Percentiles rank a stretch among this genome's conserved stretches.
Evolutionary conservation across 441 rosid genomes (phyloP).

Genomic region (Syzygium malaccense): DNA sequence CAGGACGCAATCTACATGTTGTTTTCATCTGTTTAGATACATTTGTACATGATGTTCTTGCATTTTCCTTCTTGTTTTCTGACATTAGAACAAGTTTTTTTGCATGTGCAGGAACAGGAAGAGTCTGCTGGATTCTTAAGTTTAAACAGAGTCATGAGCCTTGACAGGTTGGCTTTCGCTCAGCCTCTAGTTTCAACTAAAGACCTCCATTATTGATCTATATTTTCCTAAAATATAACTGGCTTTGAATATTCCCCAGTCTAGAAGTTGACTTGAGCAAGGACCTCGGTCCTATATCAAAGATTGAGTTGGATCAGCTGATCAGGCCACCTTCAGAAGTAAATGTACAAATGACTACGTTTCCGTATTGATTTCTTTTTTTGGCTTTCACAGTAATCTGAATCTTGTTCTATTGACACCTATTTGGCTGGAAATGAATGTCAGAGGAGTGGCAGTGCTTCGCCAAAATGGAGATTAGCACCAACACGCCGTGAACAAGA

Average conservation of each 20-base stretch:
- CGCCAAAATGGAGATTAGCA: constrained; percentile 50
- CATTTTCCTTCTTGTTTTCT: neutral
- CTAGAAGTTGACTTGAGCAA: constrained; percentile 77
- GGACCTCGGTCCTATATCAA: constrained; percentile 47
- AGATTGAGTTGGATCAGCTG: constrained; percentile 16
- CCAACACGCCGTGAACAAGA: constrained; percentile 79
- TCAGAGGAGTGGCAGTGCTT: constrained; percentile 24
- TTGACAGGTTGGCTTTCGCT: constrained; percentile 54
- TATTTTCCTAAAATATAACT: neutral
- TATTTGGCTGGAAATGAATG: constrained; percentile 7
- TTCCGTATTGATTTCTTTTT: neutral
- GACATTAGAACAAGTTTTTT: neutral
- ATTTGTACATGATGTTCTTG: neutral
- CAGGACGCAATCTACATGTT: neutral
- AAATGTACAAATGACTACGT: constrained; percentile 3
- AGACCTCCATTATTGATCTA: neutral
- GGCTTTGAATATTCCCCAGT: constrained; percentile 21
- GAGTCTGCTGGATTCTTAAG: constrained; percentile 70
- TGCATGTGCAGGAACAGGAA: constrained; percentile 39
- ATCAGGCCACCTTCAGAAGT: constrained; percentile 30
- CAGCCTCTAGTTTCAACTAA: neutral
- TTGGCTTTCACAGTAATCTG: neutral
- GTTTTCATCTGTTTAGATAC: neutral
- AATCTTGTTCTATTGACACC: neutral
- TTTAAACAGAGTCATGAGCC: constrained; percentile 74